These are phyloP conservation scores for Apophysomyces sp. DNA, from an alignment of 371 early-diverging fungal species.

Conservation along the genomic window DNA sequence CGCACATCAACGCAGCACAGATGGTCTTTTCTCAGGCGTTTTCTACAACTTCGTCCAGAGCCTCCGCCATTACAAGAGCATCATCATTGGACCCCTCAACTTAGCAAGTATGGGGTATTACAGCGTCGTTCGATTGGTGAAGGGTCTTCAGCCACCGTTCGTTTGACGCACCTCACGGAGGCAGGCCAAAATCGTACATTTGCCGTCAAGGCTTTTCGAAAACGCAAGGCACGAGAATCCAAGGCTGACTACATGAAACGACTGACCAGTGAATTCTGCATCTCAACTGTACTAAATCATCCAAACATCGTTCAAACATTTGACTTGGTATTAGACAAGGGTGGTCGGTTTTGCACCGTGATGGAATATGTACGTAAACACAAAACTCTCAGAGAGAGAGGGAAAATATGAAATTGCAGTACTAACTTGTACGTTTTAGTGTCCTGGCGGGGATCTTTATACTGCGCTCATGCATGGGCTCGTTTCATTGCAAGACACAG, in stretches of 20 bases:
- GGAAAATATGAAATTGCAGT: conserved; percentile 19
- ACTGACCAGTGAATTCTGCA: conserved; percentile 89
- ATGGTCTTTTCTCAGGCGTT: neutral
- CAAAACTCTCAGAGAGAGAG: conserved; percentile 25
- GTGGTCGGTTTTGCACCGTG: conserved; percentile 87
- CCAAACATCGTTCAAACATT: conserved; percentile 89
- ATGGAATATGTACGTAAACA: conserved; percentile 75
- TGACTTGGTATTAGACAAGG: conserved; percentile 86
- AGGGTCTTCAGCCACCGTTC: conserved; percentile 11
- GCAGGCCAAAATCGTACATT: neutral
- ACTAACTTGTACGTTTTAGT: conserved; percentile 19
- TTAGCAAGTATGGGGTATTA: neutral
- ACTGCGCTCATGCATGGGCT: conserved; percentile 26
- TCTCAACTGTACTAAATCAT: conserved; percentile 83
- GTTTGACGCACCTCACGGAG: neutral
- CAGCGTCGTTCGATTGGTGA: conserved; percentile 2
- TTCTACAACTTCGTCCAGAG: neutral
- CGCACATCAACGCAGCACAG: neutral
- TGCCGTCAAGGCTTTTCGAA: conserved; percentile 94
- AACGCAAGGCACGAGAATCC: conserved; percentile 78
- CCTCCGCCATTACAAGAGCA: neutral
- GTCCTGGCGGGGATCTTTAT: conserved; percentile 53
- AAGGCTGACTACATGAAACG: conserved; percentile 91
- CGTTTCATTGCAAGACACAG: conserved; percentile 32
- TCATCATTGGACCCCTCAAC: neutral